A percentile compares a stretch with the other conserved stretches of the same genome.
Evolutionary conservation across 2,329 filamentous ascomycete genomes (phyloP).

Genomic region (Pseudonectria buxi): DNA sequence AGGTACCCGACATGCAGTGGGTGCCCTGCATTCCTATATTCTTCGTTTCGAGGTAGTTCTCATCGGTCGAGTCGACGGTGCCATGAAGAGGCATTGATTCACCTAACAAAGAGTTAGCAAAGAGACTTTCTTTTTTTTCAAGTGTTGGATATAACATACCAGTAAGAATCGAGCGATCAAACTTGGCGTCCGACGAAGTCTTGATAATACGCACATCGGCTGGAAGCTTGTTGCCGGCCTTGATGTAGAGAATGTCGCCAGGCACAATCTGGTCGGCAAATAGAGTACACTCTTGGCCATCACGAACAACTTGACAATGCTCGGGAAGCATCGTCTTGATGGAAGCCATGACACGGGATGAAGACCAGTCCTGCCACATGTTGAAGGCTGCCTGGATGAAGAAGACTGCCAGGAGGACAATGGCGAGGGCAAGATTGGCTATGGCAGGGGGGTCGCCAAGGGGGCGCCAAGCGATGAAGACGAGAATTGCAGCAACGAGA

Average conservation of each 20-base stretch:
- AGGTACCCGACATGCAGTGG: constrained; percentile 64
- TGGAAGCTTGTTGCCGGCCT: constrained; percentile 66
- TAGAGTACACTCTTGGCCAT: constrained; percentile 44
- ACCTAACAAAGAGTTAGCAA: constrained; percentile 29
- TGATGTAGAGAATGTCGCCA: constrained; percentile 62
- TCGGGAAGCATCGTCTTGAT: constrained; percentile 78
- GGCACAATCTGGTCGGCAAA: constrained; percentile 59
- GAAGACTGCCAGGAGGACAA: constrained; percentile 65
- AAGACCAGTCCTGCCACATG: constrained; percentile 69
- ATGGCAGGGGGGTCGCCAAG: constrained; percentile 62
- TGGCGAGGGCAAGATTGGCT: constrained; percentile 66
- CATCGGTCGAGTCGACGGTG: constrained; percentile 58
- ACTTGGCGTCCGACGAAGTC: constrained; percentile 61
- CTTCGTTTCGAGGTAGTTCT: constrained; percentile 70
- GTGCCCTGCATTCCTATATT: constrained; percentile 76
- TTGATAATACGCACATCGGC: constrained; percentile 67
- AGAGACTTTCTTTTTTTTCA: not conserved
- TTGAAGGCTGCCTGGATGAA: constrained; percentile 64
- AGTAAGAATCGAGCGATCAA: constrained; percentile 66
- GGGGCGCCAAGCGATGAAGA: constrained; percentile 72
- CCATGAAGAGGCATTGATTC: constrained; percentile 60
- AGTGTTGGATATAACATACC: constrained; percentile 2
- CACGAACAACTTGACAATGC: constrained; percentile 57
- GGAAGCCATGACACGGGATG: constrained; percentile 68
- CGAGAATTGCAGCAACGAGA: constrained; percentile 60